Conservation (phyloP, 192 early-diverging fungal species). For the Powellomyces hirtus region DNA sequence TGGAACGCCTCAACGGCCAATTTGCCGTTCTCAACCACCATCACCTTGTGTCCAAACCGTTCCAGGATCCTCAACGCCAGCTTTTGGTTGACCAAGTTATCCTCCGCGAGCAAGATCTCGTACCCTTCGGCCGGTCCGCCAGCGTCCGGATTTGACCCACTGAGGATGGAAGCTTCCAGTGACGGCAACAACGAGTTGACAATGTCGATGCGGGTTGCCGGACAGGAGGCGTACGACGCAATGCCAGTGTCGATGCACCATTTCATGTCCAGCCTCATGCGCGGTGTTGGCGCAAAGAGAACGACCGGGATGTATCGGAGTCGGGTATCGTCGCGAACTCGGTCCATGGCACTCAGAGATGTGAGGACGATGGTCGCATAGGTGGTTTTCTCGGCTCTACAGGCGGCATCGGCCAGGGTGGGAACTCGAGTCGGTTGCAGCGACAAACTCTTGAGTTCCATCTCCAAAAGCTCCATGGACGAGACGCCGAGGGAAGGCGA, state of each 20-base stretch:
- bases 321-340: slow-evolving; percentile 23
- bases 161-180: slow-evolving; percentile 64
- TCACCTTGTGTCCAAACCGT: slow-evolving; percentile 67
- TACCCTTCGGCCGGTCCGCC: slow-evolving; percentile 43
- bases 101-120: slow-evolving; percentile 78
- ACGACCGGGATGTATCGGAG: slow-evolving; percentile 77
- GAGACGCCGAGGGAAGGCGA: not conserved
- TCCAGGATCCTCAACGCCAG: slow-evolving; percentile 29
- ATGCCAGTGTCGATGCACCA: slow-evolving; percentile 54
- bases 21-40: slow-evolving; percentile 76
- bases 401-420: slow-evolving; percentile 5
- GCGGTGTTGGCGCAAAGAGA: slow-evolving; percentile 53
- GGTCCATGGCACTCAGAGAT: slow-evolving; percentile 11
- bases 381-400: slow-evolving; percentile 7
- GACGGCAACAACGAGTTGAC: slow-evolving; percentile 71
- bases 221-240: slow-evolving; percentile 68
- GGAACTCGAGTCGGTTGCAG: slow-evolving; percentile 8
- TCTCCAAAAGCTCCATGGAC: slow-evolving; percentile 1
- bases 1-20: slow-evolving; percentile 73
- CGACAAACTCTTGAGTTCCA: not conserved
- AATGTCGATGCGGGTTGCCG: slow-evolving; percentile 58
- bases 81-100: slow-evolving; percentile 86
- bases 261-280: slow-evolving; percentile 61
- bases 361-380: slow-evolving; percentile 29
- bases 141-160: slow-evolving; percentile 34